These are phyloP conservation scores for Pinus albicaulis DNA, from an alignment of 75 land plant species.

Conservation along the genomic window DNA sequence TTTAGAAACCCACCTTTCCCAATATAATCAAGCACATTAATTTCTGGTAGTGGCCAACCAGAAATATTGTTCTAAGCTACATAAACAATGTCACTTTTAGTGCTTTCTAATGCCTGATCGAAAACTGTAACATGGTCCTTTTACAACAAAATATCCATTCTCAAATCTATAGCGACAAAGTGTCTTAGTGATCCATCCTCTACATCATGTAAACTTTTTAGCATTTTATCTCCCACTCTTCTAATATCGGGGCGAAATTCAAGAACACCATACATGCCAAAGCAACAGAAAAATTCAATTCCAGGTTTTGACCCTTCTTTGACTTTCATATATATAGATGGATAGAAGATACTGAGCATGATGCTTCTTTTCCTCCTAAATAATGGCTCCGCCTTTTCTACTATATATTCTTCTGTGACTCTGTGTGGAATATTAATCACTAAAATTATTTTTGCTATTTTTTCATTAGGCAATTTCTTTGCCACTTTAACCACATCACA, in stretches of 20 bases:
- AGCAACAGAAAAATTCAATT: slow-evolving; percentile 47
- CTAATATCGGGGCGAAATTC: slow-evolving; percentile 40
- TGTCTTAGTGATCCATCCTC: slow-evolving; percentile 39
- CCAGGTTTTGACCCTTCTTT: slow-evolving; percentile 18
- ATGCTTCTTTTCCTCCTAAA: slow-evolving; percentile 38
- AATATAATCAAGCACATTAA: too few species aligned
- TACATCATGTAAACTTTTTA: slow-evolving; percentile 44
- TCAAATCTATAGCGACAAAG: slow-evolving; percentile 72
- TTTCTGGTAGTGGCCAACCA: too few species aligned
- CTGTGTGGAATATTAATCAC: slow-evolving; percentile 52
- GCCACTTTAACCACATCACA: slow-evolving; percentile 41
- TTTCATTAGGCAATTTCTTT: slow-evolving; percentile 37
- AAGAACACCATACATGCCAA: slow-evolving; percentile 57
- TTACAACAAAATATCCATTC: slow-evolving; percentile 52
- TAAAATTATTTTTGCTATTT: slow-evolving; percentile 29
- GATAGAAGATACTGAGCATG: slow-evolving; percentile 40
- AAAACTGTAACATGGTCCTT: slow-evolving; percentile 36
- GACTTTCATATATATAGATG: slow-evolving; percentile 48
- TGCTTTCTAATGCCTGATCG: too few species aligned
- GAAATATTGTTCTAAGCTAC: too few species aligned
- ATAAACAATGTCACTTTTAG: too few species aligned
- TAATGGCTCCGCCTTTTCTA: slow-evolving; percentile 44
- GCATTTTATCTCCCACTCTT: slow-evolving; percentile 58
- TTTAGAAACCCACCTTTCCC: too few species aligned
- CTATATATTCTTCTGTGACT: slow-evolving; percentile 49